Base-by-base conservation (phyloP, 2,329 filamentous ascomycete genomes). In the Epichloe bromicola region DNA sequence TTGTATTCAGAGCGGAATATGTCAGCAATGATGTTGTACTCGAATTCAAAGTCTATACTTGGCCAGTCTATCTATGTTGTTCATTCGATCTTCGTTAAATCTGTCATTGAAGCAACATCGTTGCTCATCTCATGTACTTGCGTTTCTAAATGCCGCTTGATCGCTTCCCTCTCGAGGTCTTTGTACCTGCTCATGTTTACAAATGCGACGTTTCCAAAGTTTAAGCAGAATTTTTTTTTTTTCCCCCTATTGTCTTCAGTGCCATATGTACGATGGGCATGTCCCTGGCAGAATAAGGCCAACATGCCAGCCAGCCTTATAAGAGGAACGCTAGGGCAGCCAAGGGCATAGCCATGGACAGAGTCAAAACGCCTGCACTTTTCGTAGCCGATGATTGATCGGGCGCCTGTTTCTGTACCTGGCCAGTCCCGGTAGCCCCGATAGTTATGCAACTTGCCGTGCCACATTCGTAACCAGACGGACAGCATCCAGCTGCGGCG, bases 401-500 rank as follows among this genome's bases (percentile, higher is more conserved):
- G 0, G 76, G 75, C n/a, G 72, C 59, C 59, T 70, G 67, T 64
- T 80, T 80, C 56, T 74, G 72, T 48, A 82, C 72, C 30, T 75
- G 78, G 6, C 69, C 75, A n/a, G 78, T 82, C 44, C 73, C 70
- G 7, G 72, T 73, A 7, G 68, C 73, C 46, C 69, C 71, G 39
- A 63, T 64, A 5, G 80, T 75, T 33, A 81, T 83, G 67, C 88
- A 94, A 63, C 83, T 88, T 20, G 76, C 78, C 19, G 74, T 74
- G 1, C 86, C 88, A 66, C 88, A 95, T 3, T 66, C 67, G 65
- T 84, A 95, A 2, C 87, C 86, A 41, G 68, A 75, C 0, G 89
- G 89, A 72, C 91, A 97, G 65, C 91, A 97, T 6, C 88, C 89
- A 0, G 88, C 82, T 0, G 84, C 79, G 0, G 76, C 70, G n/a